phyloP scores from a whole-genome alignment of 306 rosid species.

The Lathyrus oleraceus region DNA sequence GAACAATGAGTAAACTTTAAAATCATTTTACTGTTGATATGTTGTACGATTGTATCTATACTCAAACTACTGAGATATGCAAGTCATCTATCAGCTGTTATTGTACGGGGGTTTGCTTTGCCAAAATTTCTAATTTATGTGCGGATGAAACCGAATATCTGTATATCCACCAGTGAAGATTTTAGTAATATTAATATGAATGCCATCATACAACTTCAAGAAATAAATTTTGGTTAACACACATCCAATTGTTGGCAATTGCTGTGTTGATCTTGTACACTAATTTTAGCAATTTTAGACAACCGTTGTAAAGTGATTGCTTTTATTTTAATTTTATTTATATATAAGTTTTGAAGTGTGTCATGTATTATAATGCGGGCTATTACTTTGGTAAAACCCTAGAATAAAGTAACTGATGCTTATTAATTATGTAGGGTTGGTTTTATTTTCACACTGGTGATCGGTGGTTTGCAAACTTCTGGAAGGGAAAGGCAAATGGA shows the following conservation, averaged over 20 bases:
- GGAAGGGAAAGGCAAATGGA: conserved; percentile 98
- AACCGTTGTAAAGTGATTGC: background rate
- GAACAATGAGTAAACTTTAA: background rate
- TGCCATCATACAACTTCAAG: background rate
- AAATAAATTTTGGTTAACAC: conserved; percentile 11
- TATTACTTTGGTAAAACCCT: conserved; percentile 23
- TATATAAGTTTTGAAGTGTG: conserved; percentile 24
- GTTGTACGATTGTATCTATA: background rate
- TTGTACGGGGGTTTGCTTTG: background rate
- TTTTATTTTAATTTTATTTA: too few relatives aligned
- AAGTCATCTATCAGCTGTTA: background rate
- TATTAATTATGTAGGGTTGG: conserved; percentile 73
- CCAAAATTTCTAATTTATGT: background rate
- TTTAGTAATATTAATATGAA: background rate
- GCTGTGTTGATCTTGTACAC: conserved; percentile 4
- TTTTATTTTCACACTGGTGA: conserved; percentile 87
- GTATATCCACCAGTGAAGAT: background rate
- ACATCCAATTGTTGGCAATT: conserved; percentile 3
- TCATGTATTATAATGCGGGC: conserved; percentile 2
- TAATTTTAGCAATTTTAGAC: conserved; percentile 11
- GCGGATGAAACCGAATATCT: background rate
- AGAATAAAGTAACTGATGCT: conserved; percentile 17
- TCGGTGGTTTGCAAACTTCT: conserved; percentile 94
- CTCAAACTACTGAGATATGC: background rate
- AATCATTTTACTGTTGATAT: conserved; percentile 7